phyloP scores from a whole-genome alignment of 2,329 filamentous ascomycete species.

The Cladosporium velox region DNA sequence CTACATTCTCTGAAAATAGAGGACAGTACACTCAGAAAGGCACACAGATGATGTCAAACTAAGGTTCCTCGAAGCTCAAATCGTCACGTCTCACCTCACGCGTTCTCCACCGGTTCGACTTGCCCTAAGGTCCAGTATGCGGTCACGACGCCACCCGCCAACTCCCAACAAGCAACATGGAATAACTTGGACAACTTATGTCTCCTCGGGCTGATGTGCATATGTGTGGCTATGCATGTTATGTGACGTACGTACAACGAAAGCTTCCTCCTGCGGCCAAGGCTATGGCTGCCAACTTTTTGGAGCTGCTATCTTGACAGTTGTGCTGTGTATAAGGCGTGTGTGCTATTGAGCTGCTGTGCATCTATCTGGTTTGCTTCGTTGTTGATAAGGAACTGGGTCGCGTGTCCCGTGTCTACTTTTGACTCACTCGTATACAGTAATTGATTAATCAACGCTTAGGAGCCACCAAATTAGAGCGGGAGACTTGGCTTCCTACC shows the following conservation, averaged over 20 bases:
- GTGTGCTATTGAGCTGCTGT: not conserved
- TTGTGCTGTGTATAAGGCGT: not conserved
- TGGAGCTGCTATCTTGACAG: not conserved
- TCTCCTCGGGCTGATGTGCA: not conserved
- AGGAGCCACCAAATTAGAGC: not conserved
- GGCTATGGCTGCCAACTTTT: not conserved
- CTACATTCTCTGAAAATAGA: not conserved
- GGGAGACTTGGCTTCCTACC: not conserved
- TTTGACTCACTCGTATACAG: not conserved
- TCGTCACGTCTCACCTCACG: not conserved
- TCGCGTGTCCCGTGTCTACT: not conserved
- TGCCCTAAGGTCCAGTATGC: not conserved
- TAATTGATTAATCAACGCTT: not conserved
- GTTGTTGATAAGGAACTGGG: not conserved
- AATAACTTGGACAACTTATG: not conserved
- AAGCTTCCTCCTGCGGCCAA: not conserved
- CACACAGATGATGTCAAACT: not conserved
- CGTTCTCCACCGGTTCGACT: not conserved
- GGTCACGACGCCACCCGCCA: not conserved
- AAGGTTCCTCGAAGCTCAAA: not conserved
- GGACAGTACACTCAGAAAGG: not conserved
- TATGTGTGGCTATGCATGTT: not conserved
- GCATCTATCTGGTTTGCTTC: not conserved
- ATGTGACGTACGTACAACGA: not conserved
- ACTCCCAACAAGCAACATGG: not conserved